Evolutionary conservation across 75 land plant genomes (phyloP), one percentile per base, ranked within the genome.

Genomic region (Adiantum capillusveneris): DNA sequence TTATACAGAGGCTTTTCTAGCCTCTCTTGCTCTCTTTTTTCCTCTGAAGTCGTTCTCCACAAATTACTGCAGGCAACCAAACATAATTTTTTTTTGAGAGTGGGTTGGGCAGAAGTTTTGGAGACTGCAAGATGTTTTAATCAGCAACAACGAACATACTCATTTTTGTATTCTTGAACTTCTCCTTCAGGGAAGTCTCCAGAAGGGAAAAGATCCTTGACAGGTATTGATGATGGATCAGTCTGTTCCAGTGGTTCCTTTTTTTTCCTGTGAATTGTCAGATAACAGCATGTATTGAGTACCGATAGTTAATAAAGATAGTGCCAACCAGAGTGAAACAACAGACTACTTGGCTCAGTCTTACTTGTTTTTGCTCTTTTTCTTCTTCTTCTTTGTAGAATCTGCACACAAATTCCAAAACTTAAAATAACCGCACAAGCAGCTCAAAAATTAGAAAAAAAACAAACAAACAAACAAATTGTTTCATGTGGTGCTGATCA

Each of bases 131-230:
- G 25, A 57, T 9, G 5, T 24, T 27, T 31, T 31, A 42, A 9
- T 26, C 25, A 60, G 11, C 13, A 31, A n/a, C n/a, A 16, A 52
- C 39, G 22, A 17, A 69, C 97, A 83, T 71, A 93, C 98, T 88
- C 90, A 59, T 93, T 87, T 52, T 83, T 89, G 68, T 89, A 93
- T 28, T 88, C 75, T 59, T 93, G 98, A 71, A 81, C 81, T 83
- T 93, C 96, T 54, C 98, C 98, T 75, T 81, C 95, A 30, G 98
- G 98, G 69, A 85, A 93, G 14, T 93, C 96, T 29, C 90, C 90
- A 36, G 90, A 85, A 26, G 98, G 85, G 49, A 89, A 93, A 30
- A 93, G 83, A 2, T 88, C 90, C 43, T 25, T 41, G 20, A 93
- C 70, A 43, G 95, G 87, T 64, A 93, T 88, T 39, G 95, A 81